phyloP scores from a whole-genome alignment of 495 filamentous ascomycete species.

The Penicillium lagena region DNA sequence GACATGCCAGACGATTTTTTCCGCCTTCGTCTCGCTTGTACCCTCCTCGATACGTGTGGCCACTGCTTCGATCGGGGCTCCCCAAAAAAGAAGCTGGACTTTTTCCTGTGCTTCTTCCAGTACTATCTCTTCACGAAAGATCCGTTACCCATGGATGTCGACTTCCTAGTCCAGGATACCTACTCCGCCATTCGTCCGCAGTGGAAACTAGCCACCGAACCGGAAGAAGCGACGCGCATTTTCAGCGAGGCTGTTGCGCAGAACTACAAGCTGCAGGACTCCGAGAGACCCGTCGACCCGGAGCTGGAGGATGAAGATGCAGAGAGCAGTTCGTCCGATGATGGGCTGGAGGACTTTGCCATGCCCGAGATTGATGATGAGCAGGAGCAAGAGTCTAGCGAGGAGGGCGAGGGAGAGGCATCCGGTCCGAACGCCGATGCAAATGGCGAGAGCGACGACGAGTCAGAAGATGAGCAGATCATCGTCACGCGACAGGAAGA shows the following conservation, averaged over 20 bases:
- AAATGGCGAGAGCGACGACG: slow-evolving; percentile 35
- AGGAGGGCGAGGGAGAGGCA: slow-evolving; percentile 52
- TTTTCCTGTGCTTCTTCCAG: slow-evolving; percentile 96
- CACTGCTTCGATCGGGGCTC: slow-evolving; percentile 92
- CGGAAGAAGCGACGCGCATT: slow-evolving; percentile 75
- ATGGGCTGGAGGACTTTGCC: slow-evolving; percentile 51
- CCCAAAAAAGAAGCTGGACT: slow-evolving; percentile 95
- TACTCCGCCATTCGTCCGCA: slow-evolving; percentile 77
- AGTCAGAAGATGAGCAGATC: slow-evolving; percentile 77
- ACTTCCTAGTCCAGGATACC: slow-evolving; percentile 93
- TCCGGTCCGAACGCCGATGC: slow-evolving; percentile 41
- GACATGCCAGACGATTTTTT: slow-evolving; percentile 96
- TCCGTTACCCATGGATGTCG: slow-evolving; percentile 89
- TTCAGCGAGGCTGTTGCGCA: slow-evolving; percentile 85
- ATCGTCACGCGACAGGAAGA: slow-evolving; percentile 86
- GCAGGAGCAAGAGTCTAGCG: slow-evolving; percentile 52
- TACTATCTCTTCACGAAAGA: slow-evolving; percentile 97
- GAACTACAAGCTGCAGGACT: slow-evolving; percentile 73
- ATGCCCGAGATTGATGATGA: slow-evolving; percentile 43
- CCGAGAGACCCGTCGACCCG: slow-evolving; percentile 56
- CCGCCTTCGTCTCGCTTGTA: slow-evolving; percentile 82
- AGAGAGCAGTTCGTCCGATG: slow-evolving; percentile 59
- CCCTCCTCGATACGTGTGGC: slow-evolving; percentile 88
- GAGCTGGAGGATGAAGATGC: slow-evolving; percentile 61
- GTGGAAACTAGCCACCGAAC: slow-evolving; percentile 76